These are phyloP conservation scores for Lactarius akahatsu DNA, from an alignment of 768 basidiomycete species.

Conservation along the genomic window DNA sequence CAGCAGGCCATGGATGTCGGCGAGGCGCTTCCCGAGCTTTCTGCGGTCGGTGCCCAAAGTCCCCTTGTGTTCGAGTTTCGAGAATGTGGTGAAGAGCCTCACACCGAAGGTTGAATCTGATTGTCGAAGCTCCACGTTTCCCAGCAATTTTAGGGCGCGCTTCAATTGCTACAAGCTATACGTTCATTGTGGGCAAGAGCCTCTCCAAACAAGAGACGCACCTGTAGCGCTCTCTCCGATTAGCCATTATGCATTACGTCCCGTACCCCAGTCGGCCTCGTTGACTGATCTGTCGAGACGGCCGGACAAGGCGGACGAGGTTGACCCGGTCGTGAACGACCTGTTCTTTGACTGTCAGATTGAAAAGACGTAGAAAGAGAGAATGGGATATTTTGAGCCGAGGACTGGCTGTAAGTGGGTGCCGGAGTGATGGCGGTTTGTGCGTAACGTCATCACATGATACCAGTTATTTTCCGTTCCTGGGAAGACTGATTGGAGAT, in stretches of 20 bases:
- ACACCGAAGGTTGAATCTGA: conserved; percentile 17
- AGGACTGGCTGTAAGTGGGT: too few relatives aligned
- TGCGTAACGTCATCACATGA: too few relatives aligned
- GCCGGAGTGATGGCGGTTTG: too few relatives aligned
- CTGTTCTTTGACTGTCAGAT: too few relatives aligned
- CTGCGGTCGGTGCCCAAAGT: conserved; percentile 36
- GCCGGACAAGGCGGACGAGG: too few relatives aligned
- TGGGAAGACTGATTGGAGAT: too few relatives aligned
- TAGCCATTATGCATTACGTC: conserved; percentile 49
- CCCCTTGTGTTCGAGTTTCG: not conserved
- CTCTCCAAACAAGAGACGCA: conserved; percentile 32
- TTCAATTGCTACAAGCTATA: too few relatives aligned
- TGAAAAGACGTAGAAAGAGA: too few relatives aligned
- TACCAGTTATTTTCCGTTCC: too few relatives aligned
- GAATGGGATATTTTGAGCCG: too few relatives aligned
- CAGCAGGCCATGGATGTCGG: conserved; percentile 49
- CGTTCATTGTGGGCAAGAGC: too few relatives aligned
- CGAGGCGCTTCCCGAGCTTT: conserved; percentile 44
- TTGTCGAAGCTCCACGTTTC: conserved; percentile 19
- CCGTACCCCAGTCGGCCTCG: conserved; percentile 39
- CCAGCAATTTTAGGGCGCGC: not conserved
- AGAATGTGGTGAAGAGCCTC: not conserved
- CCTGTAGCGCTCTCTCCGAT: conserved; percentile 57
- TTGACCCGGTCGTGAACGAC: too few relatives aligned
- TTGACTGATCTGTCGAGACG: conserved; percentile 56